Conservation (phyloP, 192 early-diverging fungal species). For the Coemansia furcata region DNA sequence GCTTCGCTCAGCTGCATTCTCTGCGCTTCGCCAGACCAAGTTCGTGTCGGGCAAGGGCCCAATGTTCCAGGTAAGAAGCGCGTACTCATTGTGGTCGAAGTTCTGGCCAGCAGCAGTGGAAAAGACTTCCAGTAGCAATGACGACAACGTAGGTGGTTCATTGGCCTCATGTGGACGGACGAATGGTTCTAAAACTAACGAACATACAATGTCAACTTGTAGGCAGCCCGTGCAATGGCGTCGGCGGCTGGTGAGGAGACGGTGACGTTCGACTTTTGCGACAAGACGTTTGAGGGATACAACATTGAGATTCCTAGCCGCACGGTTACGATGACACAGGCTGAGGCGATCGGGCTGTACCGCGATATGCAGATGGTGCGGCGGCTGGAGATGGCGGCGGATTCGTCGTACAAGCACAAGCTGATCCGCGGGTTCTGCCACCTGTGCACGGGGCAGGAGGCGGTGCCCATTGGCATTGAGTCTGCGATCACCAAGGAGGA, state of each 20-base stretch:
- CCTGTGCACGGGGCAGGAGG: constrained; percentile 96
- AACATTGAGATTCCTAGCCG: constrained; percentile 72
- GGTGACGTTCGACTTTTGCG: constrained; percentile 70
- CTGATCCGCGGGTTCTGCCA: constrained; percentile 98
- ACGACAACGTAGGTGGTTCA: background rate
- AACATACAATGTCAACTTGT: background rate
- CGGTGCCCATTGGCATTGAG: constrained; percentile 92
- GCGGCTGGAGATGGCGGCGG: constrained; percentile 90
- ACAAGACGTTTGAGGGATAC: constrained; percentile 76
- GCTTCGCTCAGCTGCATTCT: constrained; percentile 37
- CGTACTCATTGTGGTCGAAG: constrained; percentile 29
- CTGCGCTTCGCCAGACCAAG: constrained; percentile 34
- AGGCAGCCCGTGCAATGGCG: constrained; percentile 42
- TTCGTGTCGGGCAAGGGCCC: constrained; percentile 16
- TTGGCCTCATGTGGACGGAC: background rate
- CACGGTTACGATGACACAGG: constrained; percentile 62
- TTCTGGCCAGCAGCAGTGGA: background rate
- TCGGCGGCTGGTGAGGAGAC: constrained; percentile 23
- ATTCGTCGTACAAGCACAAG: constrained; percentile 95
- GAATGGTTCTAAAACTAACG: background rate
- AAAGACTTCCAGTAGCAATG: background rate
- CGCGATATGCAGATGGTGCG: constrained; percentile 85
- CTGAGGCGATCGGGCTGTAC: constrained; percentile 81
- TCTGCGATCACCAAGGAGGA: constrained; percentile 85
- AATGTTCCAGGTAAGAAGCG: constrained; percentile 33